Evolutionary conservation across 2,329 filamentous ascomycete species (phyloP).

Genomic region (Cladosporium oxysporum): DNA sequence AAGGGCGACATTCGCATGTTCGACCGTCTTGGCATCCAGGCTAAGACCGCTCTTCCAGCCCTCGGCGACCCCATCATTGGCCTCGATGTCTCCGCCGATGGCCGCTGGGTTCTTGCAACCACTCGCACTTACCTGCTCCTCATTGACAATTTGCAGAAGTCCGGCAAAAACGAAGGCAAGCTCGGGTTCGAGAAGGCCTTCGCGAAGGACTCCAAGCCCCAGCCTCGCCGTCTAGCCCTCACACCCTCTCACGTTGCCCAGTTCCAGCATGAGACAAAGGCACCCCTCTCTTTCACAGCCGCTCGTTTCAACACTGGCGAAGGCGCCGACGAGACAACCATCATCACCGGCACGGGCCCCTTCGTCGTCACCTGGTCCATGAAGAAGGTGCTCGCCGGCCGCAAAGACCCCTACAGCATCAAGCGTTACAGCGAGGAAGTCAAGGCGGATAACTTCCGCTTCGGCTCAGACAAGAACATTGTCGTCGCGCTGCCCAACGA

Average conservation of each 20-base stretch:
- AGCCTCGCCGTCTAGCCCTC: slow-evolving; percentile 84
- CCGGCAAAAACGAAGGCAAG: slow-evolving; percentile 94
- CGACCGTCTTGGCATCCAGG: slow-evolving; percentile 92
- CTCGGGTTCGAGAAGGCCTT: slow-evolving; percentile 97
- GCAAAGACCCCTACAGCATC: slow-evolving; percentile 89
- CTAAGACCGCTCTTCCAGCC: slow-evolving; percentile 94
- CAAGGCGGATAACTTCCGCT: slow-evolving; percentile 98
- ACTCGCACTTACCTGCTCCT: slow-evolving; percentile 93
- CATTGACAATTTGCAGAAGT: slow-evolving; percentile 86
- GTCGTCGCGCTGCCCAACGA: slow-evolving; percentile 96
- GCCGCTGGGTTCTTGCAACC: slow-evolving; percentile 91
- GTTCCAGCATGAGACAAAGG: slow-evolving; percentile 93
- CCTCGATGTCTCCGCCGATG: slow-evolving; percentile 92
- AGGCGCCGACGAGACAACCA: slow-evolving; percentile 78
- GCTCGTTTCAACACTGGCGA: slow-evolving; percentile 92
- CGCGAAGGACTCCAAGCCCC: slow-evolving; percentile 87
- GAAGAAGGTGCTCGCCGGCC: slow-evolving; percentile 80
- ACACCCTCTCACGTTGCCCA: slow-evolving; percentile 93
- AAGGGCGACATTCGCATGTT: slow-evolving; percentile 98
- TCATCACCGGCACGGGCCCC: slow-evolving; percentile 93
- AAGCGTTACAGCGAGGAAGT: slow-evolving; percentile 95
- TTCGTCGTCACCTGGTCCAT: slow-evolving; percentile 97
- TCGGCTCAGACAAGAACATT: slow-evolving; percentile 94
- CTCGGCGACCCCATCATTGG: slow-evolving; percentile 94
- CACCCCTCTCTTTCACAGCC: slow-evolving; percentile 81